phyloP scores from a whole-genome alignment of 2,329 filamentous ascomycete species.

The Cladosporium sp. region DNA sequence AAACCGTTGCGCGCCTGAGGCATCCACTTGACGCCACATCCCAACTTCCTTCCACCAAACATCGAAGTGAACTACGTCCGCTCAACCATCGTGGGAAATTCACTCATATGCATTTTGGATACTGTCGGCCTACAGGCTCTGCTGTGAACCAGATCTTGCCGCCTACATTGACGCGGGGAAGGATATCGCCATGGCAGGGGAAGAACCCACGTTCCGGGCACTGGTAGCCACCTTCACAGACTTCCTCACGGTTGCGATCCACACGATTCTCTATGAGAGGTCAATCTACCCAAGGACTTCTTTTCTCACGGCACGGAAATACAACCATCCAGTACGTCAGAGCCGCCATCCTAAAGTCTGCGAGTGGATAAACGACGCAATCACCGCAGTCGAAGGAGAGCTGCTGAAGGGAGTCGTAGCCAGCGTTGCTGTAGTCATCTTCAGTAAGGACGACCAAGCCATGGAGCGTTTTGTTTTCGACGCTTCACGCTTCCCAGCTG shows the following conservation, averaged over 20 bases:
- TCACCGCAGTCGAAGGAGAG: conserved; percentile 64
- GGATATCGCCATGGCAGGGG: not conserved
- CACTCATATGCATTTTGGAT: too few relatives aligned
- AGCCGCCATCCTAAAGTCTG: conserved; percentile 81
- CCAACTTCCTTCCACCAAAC: too few relatives aligned
- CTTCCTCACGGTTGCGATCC: conserved; percentile 76
- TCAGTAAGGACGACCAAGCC: conserved; percentile 45
- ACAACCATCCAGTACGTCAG: conserved; percentile 78
- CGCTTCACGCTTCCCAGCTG: conserved; percentile 49
- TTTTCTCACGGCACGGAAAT: conserved; percentile 73
- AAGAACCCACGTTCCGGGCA: conserved; percentile 38
- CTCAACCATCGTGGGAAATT: too few relatives aligned
- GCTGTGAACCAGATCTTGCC: too few relatives aligned
- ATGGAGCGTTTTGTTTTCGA: conserved; percentile 58
- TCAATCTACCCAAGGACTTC: conserved; percentile 68
- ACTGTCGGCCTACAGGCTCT: too few relatives aligned
- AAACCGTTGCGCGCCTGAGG: too few relatives aligned
- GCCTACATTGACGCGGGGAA: too few relatives aligned
- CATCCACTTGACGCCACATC: too few relatives aligned
- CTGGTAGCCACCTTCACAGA: conserved; percentile 66
- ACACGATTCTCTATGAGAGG: conserved; percentile 81
- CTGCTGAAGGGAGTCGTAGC: conserved; percentile 55
- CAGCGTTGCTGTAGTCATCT: conserved; percentile 52
- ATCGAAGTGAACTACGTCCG: too few relatives aligned
- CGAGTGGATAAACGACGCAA: conserved; percentile 76